Conservation (phyloP, 345 rosid genomes). For the Bruguiera sexangula region DNA sequence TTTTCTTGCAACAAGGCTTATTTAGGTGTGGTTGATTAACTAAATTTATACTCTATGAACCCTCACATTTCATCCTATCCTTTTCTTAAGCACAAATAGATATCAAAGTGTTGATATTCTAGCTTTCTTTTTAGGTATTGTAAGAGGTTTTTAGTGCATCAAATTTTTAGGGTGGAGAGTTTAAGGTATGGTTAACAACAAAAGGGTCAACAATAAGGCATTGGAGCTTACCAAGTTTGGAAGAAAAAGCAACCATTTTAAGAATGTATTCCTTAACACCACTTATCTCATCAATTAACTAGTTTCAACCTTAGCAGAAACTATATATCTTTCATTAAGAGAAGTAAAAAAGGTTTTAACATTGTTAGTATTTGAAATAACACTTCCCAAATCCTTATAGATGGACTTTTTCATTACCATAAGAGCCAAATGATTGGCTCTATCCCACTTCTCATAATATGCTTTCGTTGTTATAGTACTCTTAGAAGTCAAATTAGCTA, state of each 20-base stretch:
- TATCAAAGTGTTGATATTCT: background rate
- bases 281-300: background rate
- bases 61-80: background rate
- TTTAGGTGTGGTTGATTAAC: background rate
- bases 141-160: background rate
- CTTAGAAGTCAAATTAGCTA: background rate
- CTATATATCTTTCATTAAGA: background rate
- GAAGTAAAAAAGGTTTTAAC: background rate
- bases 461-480: background rate
- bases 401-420: constrained; percentile 9
- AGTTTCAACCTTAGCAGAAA: background rate
- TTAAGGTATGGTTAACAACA: constrained; percentile 6
- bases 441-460: constrained; percentile 5
- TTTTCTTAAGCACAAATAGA: constrained; percentile 1
- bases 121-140: constrained; percentile 7
- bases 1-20: background rate
- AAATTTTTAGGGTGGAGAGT: background rate
- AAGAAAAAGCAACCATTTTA: background rate
- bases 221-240: background rate
- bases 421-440: background rate
- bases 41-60: background rate
- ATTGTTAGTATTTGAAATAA: background rate
- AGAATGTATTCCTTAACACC: constrained; percentile 1
- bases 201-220: background rate
- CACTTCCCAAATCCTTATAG: background rate